Evolutionary conservation across 768 basidiomycete genomes (phyloP), one percentile per base, ranked within the genome.

Genomic region (Boletus huronensis): DNA sequence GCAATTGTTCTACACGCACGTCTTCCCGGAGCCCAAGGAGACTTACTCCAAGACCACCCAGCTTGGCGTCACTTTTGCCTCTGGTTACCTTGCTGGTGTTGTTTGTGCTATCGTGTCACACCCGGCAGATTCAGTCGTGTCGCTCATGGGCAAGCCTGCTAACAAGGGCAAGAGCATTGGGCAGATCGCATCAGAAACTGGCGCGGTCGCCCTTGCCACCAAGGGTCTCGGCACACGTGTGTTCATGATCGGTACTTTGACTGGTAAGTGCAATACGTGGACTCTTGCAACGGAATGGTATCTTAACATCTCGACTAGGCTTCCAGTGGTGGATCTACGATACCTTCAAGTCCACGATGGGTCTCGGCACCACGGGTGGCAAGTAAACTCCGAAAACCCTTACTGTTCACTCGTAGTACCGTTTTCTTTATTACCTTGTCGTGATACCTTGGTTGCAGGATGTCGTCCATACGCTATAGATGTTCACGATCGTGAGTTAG

Each of bases 321-420:
- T 90, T 89, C 88, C 87, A 90, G 79, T 90, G 88, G 89, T 91
- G 90, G 88, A 91, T 93, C 72, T 93, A 92, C 71, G 91, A 92
- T 70, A 77, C 82, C 48, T 92, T 91, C 83, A 92, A 93, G 79
- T 57, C 80, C 34, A 69, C 85, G 52, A 87, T 92, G 86, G 89
- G 89, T 67, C 79, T 92, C 72, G 89, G 89, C 58, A 92, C 89
- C 50, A 90, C 89, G 49, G 89, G 89, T 76, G 89, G 89, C 72
- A 92, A 92, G 76, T 92, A 87, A 73, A 73, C 28, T 11, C 25
- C 0, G 1, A 26, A 35, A 5, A 21, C 6, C n/a, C 5, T 17
- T 5, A 1, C 2, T 11, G 16, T 54, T 21, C 23, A 23, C n/a
- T 28, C n/a, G 17, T 53, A 26, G 23, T 29, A 36, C 47, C 21